Evolutionary conservation across 2,329 filamentous ascomycete species (phyloP).

Genomic region (Penicillium capsulatum): DNA sequence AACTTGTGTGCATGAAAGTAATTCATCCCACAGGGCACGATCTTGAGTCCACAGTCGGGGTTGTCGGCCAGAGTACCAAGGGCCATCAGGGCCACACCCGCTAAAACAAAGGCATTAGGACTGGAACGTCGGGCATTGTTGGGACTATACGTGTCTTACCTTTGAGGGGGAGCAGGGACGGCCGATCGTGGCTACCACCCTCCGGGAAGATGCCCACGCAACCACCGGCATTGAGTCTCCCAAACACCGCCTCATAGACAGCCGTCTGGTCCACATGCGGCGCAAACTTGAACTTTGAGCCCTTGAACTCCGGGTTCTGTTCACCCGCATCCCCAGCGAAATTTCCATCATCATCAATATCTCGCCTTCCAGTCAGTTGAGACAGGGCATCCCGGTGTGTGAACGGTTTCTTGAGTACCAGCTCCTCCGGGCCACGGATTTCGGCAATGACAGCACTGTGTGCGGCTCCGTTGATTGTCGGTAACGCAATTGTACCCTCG

Average conservation of each 20-base stretch:
- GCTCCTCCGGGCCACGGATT: constrained; percentile 72
- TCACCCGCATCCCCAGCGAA: constrained; percentile 54
- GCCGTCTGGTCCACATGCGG: constrained; percentile 91
- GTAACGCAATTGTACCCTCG: constrained; percentile 81
- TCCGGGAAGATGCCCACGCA: constrained; percentile 97
- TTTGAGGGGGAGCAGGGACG: constrained; percentile 86
- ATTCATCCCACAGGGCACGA: constrained; percentile 97
- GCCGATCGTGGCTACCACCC: constrained; percentile 91
- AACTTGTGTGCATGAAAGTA: constrained; percentile 99
- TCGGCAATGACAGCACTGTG: constrained; percentile 80
- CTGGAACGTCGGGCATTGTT: neutral
- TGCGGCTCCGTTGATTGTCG: constrained; percentile 73
- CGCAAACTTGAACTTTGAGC: constrained; percentile 79
- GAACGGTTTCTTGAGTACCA: constrained; percentile 83
- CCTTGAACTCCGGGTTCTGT: constrained; percentile 60
- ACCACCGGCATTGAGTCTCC: constrained; percentile 72
- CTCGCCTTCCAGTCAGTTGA: constrained; percentile 77
- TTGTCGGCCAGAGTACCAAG: constrained; percentile 81
- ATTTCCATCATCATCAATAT: constrained; percentile 63
- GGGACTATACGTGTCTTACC: constrained; percentile 32
- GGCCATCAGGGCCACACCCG: constrained; percentile 96
- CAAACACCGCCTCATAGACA: constrained; percentile 91
- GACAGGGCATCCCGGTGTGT: constrained; percentile 68
- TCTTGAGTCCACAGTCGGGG: constrained; percentile 83
- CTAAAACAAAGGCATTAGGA: constrained; percentile 39